These are phyloP conservation scores for Gigaspora rosea DNA, from an alignment of 192 early-diverging fungal genomes.

Conservation along the genomic window DNA sequence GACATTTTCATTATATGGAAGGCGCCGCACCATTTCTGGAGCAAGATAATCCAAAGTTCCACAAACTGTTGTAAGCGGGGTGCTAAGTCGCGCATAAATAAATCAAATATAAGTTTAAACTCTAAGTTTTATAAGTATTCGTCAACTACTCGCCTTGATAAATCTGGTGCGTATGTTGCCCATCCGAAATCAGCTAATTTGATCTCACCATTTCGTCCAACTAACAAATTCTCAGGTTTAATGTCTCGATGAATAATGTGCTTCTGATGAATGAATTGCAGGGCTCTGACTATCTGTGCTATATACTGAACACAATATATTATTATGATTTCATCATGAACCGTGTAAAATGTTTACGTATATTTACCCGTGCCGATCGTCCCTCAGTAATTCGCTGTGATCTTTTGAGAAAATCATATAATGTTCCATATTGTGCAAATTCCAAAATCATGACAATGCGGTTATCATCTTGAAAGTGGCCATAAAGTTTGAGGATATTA, in stretches of 20 bases:
- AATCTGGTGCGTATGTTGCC: conserved; percentile 83
- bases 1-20: conserved; percentile 75
- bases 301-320: conserved; percentile 68
- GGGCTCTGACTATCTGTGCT: conserved; percentile 80
- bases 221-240: conserved; percentile 92
- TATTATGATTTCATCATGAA: neutral
- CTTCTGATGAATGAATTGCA: conserved; percentile 84
- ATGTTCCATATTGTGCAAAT: conserved; percentile 87
- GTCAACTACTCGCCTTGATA: neutral
- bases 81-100: neutral
- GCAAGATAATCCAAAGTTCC: conserved; percentile 96
- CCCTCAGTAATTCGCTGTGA: conserved; percentile 73
- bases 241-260: conserved; percentile 95
- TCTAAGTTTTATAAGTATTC: neutral
- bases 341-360: neutral
- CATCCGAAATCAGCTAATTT: conserved; percentile 98
- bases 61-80: conserved; percentile 82
- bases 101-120: neutral
- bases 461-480: conserved; percentile 94
- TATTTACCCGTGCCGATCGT: conserved; percentile 66
- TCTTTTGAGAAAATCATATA: conserved; percentile 83
- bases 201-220: conserved; percentile 83
- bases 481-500: conserved; percentile 91
- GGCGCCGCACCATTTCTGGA: conserved; percentile 92
- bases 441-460: conserved; percentile 92